Conservation (phyloP, 2,329 filamentous ascomycete genomes). For the Ascocoryne sarcoides region DNA sequence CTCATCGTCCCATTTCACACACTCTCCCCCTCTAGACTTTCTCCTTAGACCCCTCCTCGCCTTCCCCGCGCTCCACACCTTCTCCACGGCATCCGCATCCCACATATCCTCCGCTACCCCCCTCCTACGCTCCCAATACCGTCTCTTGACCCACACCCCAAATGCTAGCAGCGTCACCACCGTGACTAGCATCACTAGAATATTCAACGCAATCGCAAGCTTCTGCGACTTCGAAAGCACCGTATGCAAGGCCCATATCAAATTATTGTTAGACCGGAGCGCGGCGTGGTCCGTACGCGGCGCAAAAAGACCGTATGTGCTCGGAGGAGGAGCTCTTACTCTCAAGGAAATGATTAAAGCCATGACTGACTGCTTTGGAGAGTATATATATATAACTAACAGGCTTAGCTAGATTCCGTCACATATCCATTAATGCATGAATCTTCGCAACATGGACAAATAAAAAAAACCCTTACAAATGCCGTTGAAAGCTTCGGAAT, state of each 20-base stretch:
- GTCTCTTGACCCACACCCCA: slow-evolving; percentile 5
- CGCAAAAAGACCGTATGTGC: neutral
- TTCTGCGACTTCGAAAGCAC: slow-evolving; percentile 7
- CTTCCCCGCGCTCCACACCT: neutral
- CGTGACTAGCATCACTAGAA: slow-evolving; percentile 9
- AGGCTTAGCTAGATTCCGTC: too few species aligned
- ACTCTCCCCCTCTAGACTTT: neutral
- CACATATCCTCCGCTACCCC: neutral
- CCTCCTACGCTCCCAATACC: neutral
- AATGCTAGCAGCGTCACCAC: slow-evolving; percentile 5
- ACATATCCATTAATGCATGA: too few species aligned
- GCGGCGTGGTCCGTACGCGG: slow-evolving; percentile 2
- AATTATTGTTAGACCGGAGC: neutral
- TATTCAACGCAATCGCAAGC: slow-evolving; percentile 14
- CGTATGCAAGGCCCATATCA: neutral
- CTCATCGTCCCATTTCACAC: neutral
- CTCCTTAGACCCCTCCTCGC: neutral
- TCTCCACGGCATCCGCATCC: slow-evolving; percentile 1
- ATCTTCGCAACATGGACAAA: too few species aligned
- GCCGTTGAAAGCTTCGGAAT: too few species aligned
- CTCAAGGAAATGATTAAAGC: too few species aligned
- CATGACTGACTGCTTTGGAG: too few species aligned
- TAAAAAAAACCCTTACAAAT: too few species aligned
- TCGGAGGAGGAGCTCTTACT: neutral
- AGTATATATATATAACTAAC: too few species aligned